phyloP scores from a whole-genome alignment of 1,284 basidiomycete species.

The Apiotrichum veenhuisii region DNA sequence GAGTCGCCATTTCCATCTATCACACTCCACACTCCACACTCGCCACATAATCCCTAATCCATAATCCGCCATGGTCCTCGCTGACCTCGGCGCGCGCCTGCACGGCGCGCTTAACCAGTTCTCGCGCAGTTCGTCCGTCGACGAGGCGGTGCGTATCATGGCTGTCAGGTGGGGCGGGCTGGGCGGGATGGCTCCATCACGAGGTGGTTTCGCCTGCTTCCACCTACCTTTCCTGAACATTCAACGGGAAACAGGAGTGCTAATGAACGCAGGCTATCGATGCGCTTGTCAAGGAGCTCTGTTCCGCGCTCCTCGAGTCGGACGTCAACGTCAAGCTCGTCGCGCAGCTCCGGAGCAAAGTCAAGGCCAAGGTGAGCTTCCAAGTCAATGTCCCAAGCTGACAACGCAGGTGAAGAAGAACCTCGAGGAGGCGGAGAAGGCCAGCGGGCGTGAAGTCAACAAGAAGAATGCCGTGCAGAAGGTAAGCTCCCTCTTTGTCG shows the following conservation, averaged over 20 bases:
- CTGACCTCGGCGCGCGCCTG: constrained; percentile 89
- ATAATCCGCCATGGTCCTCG: constrained; percentile 74
- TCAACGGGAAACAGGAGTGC: background rate
- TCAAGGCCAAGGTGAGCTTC: constrained; percentile 76
- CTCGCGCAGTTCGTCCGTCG: constrained; percentile 75
- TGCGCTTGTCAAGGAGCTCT: constrained; percentile 89
- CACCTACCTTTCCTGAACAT: background rate
- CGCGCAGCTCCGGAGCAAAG: constrained; percentile 76
- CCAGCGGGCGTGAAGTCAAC: constrained; percentile 76
- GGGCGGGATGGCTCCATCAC: too few species aligned
- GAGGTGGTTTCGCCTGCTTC: too few species aligned
- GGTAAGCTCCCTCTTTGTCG: constrained; percentile 53
- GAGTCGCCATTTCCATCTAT: background rate
- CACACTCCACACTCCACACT: background rate
- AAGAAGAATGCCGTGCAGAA: constrained; percentile 85
- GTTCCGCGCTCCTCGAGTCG: constrained; percentile 86
- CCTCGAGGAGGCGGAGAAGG: constrained; percentile 60
- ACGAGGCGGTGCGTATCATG: constrained; percentile 68
- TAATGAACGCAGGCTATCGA: constrained; percentile 69
- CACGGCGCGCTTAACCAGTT: constrained; percentile 90
- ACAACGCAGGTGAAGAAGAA: constrained; percentile 44
- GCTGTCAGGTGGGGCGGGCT: too few species aligned
- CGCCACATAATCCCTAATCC: background rate
- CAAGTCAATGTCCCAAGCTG: background rate
- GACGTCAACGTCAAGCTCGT: constrained; percentile 99